Evolutionary conservation across 2,329 filamentous ascomycete species (phyloP).

Genomic region (Monosporascus sp.): DNA sequence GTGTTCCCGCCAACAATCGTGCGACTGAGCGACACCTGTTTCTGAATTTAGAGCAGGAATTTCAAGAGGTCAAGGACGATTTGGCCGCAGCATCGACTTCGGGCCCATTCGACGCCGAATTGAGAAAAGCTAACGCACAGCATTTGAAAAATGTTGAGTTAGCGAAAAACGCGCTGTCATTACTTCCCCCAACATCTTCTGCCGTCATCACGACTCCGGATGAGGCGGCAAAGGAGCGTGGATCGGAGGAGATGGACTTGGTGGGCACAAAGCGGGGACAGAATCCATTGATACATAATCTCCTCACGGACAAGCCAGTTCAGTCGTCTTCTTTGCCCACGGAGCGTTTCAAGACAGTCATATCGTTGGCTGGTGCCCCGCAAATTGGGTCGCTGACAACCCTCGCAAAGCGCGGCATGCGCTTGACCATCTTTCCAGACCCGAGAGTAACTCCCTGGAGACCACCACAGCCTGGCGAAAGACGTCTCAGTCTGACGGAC

Average conservation of each 20-base stretch:
- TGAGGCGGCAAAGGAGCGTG: constrained; percentile 61
- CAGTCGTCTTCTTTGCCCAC: constrained; percentile 86
- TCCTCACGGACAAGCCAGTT: constrained; percentile 90
- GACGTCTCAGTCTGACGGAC: constrained; percentile 68
- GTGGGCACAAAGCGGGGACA: constrained; percentile 47
- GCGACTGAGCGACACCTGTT: constrained; percentile 71
- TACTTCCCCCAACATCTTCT: constrained; percentile 80
- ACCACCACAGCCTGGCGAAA: constrained; percentile 53
- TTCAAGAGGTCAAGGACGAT: constrained; percentile 59
- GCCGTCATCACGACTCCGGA: constrained; percentile 82
- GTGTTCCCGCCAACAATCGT: constrained; percentile 65
- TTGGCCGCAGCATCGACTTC: constrained; percentile 34
- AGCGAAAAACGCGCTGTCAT: constrained; percentile 61
- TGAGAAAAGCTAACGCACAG: constrained; percentile 26
- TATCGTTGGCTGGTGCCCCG: constrained; percentile 29
- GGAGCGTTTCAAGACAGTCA: constrained; percentile 49
- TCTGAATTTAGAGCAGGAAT: constrained; percentile 92
- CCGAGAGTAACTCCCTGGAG: constrained; percentile 62
- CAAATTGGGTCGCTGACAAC: constrained; percentile 56
- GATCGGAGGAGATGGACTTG: constrained; percentile 47
- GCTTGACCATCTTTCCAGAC: constrained; percentile 76
- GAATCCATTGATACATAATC: constrained; percentile 91
- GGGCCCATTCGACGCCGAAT: constrained; percentile 13
- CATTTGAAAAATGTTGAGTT: constrained; percentile 68
- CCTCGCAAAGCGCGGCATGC: constrained; percentile 86